Percentiles rank a stretch among this genome's conserved stretches.
These are phyloP conservation scores for Phaeosphaeria sp. DNA, from an alignment of 2,329 filamentous ascomycete genomes.

Conservation along the genomic window DNA sequence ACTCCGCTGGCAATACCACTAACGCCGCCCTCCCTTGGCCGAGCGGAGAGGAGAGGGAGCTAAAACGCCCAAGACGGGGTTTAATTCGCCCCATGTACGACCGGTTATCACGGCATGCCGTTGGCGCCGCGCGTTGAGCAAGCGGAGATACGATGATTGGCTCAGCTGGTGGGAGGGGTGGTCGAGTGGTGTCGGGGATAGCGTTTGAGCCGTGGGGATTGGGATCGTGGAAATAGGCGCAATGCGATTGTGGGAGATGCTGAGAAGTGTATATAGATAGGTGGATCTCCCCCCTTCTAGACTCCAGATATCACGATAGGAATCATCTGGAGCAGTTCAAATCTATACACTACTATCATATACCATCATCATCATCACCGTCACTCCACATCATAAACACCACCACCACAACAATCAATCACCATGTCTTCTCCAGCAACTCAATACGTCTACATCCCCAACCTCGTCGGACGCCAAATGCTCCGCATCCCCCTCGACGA, in stretches of 20 bases:
- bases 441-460: constrained; percentile 49
- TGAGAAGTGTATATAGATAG: constrained; percentile 12
- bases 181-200: constrained; percentile 21
- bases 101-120: constrained; percentile 24
- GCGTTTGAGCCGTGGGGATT: constrained; percentile 24
- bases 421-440: constrained; percentile 37
- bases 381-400: neutral
- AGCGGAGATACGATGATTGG: constrained; percentile 14
- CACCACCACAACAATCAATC: neutral
- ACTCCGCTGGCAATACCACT: constrained; percentile 20
- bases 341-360: neutral
- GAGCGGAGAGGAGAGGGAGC: constrained; percentile 21
- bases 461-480: constrained; percentile 47
- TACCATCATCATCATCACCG: neutral
- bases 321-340: neutral
- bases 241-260: constrained; percentile 2
- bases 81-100: constrained; percentile 15
- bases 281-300: neutral
- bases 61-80: constrained; percentile 13
- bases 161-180: neutral
- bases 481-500: constrained; percentile 43
- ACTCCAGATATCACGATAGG: neutral
- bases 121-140: constrained; percentile 25
- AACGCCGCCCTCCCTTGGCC: constrained; percentile 24
- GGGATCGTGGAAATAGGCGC: constrained; percentile 9